Conservation (phyloP, 2,329 filamentous ascomycete species). For the Pyrenochaeta sp. region DNA sequence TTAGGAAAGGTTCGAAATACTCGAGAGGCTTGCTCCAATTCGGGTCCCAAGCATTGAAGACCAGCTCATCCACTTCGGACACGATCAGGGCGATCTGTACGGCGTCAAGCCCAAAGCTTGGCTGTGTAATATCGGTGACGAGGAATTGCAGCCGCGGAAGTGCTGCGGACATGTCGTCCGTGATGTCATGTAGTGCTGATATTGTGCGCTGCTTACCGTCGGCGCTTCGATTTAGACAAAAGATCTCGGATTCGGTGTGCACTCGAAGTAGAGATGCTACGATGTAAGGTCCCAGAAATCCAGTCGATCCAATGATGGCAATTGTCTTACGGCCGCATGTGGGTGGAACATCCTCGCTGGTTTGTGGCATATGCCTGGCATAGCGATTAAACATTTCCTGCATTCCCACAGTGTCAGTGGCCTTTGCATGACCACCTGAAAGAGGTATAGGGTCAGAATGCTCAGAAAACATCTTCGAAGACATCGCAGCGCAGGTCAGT, state of each 20-base stretch:
- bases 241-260: slow-evolving; percentile 9
- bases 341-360: no score
- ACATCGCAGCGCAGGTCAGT: no score
- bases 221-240: slow-evolving; percentile 22
- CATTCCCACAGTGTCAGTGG: no score
- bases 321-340: no score
- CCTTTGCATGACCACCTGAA: no score
- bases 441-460: no score
- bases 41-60: slow-evolving; percentile 62
- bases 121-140: slow-evolving; percentile 31
- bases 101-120: slow-evolving; percentile 35
- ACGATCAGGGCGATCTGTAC: slow-evolving; percentile 6
- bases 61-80: slow-evolving; percentile 49
- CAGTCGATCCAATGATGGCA: slow-evolving; percentile 20
- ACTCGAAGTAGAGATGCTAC: slow-evolving; percentile 10
- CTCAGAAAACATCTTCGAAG: no score
- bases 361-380: no score
- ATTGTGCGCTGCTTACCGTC: slow-evolving; percentile 11
- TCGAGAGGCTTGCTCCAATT: slow-evolving; percentile 54
- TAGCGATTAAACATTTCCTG: no score
- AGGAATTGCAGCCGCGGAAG: slow-evolving; percentile 7
- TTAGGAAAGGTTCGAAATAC: slow-evolving; percentile 32
- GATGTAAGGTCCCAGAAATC: slow-evolving; percentile 19
- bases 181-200: slow-evolving; percentile 1
- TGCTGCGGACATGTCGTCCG: background rate